Evolutionary conservation across 805 yeast genomes (phyloP).

Genomic region (Pichia kluyveri): DNA sequence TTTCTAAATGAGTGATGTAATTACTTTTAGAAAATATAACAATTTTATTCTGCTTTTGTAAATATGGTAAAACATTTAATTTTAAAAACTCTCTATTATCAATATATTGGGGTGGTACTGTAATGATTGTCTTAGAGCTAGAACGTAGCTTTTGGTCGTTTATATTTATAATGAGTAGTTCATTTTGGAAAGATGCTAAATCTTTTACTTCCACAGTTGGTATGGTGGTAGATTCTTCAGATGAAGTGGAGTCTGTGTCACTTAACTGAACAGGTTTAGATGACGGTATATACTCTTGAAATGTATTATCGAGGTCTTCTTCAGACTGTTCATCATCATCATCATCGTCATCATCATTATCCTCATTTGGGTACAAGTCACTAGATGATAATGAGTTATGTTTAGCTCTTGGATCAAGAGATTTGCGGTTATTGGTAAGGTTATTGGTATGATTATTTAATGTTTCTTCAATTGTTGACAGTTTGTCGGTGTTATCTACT

Average conservation of each 20-base stretch:
- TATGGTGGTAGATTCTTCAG: background rate
- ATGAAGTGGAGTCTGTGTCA: background rate
- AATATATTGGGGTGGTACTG: background rate
- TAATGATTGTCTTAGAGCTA: background rate
- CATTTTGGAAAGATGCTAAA: background rate
- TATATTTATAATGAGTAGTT: background rate
- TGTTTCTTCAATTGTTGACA: background rate
- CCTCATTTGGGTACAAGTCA: background rate
- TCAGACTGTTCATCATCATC: background rate
- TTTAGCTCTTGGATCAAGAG: background rate
- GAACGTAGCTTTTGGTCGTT: background rate
- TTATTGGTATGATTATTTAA: too few species aligned
- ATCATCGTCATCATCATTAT: background rate
- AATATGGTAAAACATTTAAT: conserved; percentile 2
- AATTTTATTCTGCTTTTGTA: conserved; percentile 1
- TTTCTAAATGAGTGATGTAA: conserved; percentile 3
- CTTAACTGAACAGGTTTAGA: too few species aligned
- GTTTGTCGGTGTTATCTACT: background rate
- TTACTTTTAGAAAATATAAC: conserved; percentile 7
- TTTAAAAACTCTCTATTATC: background rate
- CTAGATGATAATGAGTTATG: background rate
- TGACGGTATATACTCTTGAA: too few species aligned
- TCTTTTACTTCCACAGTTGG: background rate
- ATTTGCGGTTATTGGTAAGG: background rate
- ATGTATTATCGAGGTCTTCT: background rate